phyloP scores from a whole-genome alignment of 2,329 filamentous ascomycete genomes.

The Trichophyton benhamiae region DNA sequence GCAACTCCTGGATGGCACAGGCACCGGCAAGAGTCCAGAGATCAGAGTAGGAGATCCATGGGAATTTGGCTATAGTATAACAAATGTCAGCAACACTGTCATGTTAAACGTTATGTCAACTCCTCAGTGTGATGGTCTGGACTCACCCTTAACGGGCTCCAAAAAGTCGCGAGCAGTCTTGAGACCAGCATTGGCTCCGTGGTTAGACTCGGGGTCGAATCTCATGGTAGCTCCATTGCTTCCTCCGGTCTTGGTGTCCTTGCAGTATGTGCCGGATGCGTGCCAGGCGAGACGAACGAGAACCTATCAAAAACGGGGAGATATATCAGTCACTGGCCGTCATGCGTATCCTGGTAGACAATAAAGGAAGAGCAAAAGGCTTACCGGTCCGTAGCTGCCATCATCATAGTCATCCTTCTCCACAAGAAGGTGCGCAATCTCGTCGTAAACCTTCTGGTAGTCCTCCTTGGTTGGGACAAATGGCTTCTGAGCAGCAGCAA shows the following conservation, averaged over 20 bases:
- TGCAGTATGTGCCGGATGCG: conserved; percentile 82
- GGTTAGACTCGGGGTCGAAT: conserved; percentile 74
- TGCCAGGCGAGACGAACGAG: conserved; percentile 89
- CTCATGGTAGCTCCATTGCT: conserved; percentile 97
- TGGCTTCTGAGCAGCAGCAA: conserved; percentile 39
- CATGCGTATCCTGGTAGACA: not conserved
- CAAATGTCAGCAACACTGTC: conserved; percentile 8
- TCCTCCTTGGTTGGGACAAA: conserved; percentile 70
- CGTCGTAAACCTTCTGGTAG: conserved; percentile 92
- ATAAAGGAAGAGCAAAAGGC: conserved; percentile 13
- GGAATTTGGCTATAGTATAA: conserved; percentile 51
- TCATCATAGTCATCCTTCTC: conserved; percentile 95
- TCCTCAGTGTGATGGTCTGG: not conserved
- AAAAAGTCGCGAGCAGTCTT: conserved; percentile 81
- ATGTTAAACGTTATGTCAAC: not conserved
- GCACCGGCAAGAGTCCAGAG: conserved; percentile 89
- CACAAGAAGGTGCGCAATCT: conserved; percentile 64
- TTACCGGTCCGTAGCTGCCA: conserved; percentile 78
- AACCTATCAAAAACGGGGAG: conserved; percentile 32
- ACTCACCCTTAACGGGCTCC: conserved; percentile 71
- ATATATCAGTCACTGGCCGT: not conserved
- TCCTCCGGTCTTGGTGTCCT: conserved; percentile 74
- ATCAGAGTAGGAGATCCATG: conserved; percentile 93
- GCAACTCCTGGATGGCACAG: conserved; percentile 85
- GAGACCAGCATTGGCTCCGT: conserved; percentile 89